These are phyloP conservation scores for Wickerhamiella spandovensis DNA, from an alignment of 805 yeast genomes.

Conservation along the genomic window DNA sequence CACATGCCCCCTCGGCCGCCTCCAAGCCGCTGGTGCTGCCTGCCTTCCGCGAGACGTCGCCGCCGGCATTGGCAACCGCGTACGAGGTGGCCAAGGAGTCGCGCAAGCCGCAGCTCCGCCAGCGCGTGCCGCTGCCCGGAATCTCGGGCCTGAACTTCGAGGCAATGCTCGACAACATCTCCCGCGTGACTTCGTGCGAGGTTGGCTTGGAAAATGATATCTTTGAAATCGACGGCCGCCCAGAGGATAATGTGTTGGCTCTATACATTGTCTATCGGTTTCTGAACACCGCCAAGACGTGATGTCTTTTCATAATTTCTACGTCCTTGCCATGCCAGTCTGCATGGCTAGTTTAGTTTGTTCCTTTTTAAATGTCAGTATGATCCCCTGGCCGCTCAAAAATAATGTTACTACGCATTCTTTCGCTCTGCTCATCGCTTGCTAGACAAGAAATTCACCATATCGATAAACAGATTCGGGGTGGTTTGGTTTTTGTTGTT, in stretches of 20 bases:
- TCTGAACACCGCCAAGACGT: background rate
- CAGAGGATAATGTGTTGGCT: conserved; percentile 36
- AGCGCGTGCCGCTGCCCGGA: conserved; percentile 12
- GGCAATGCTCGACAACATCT: conserved; percentile 10
- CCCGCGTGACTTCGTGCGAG: conserved; percentile 10
- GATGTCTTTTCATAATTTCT: background rate
- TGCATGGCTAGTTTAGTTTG: background rate
- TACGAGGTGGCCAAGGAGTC: conserved; percentile 17
- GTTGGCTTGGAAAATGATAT: conserved; percentile 22
- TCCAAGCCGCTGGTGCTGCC: conserved; percentile 1
- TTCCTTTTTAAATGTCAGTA: background rate
- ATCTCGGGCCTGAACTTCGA: background rate
- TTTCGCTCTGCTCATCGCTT: conserved; percentile 15
- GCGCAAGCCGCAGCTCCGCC: conserved; percentile 10
- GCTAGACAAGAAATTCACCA: conserved; percentile 65
- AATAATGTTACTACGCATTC: background rate
- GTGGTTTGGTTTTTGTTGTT: conserved; percentile 35
- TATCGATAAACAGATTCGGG: conserved; percentile 54
- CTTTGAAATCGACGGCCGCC: conserved; percentile 36
- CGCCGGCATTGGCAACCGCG: conserved; percentile 13
- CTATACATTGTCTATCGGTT: conserved; percentile 11
- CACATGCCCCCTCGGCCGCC: background rate
- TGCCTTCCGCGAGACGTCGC: conserved; percentile 1
- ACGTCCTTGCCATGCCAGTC: background rate
- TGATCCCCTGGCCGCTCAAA: background rate